These are phyloP conservation scores for Epichloe amarillans DNA, from an alignment of 2,329 filamentous ascomycete genomes.

Conservation along the genomic window DNA sequence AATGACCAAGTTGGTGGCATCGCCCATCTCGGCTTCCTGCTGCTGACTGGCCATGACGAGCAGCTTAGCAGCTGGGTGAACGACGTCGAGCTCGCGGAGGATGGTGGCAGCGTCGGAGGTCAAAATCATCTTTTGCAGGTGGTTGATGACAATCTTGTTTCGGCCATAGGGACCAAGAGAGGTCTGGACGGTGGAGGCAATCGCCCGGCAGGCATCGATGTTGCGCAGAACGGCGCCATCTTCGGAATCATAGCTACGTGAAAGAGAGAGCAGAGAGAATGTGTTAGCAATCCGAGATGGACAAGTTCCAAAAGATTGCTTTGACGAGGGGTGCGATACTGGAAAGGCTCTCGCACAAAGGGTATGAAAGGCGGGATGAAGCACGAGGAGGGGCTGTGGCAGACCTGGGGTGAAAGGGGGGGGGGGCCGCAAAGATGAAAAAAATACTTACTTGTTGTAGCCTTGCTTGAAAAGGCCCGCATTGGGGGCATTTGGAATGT, in stretches of 20 bases:
- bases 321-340: too few relatives aligned
- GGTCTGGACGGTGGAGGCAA: constrained; percentile 91
- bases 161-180: constrained; percentile 93
- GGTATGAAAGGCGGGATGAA: not conserved
- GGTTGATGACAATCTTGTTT: constrained; percentile 99
- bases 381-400: constrained; percentile 6
- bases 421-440: not conserved
- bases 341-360: not conserved
- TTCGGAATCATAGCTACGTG: constrained; percentile 86
- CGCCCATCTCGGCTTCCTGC: constrained; percentile 97
- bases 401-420: constrained; percentile 2
- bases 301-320: not conserved
- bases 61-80: constrained; percentile 94
- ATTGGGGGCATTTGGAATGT: constrained; percentile 89
- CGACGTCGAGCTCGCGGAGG: constrained; percentile 90
- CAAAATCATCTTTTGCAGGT: constrained; percentile 98
- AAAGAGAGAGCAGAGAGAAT: constrained; percentile 7
- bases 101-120: constrained; percentile 98
- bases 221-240: constrained; percentile 97
- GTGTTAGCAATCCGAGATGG: constrained; percentile 3
- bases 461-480: constrained; percentile 88
- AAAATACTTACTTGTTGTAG: constrained; percentile 71
- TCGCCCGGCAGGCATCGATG: constrained; percentile 95
- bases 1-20: constrained; percentile 96
- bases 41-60: constrained; percentile 98